A percentile compares a stretch with the other conserved stretches of the same genome.
phyloP scores from a whole-genome alignment of 768 basidiomycete genomes.

The Mycena epipterygia region DNA sequence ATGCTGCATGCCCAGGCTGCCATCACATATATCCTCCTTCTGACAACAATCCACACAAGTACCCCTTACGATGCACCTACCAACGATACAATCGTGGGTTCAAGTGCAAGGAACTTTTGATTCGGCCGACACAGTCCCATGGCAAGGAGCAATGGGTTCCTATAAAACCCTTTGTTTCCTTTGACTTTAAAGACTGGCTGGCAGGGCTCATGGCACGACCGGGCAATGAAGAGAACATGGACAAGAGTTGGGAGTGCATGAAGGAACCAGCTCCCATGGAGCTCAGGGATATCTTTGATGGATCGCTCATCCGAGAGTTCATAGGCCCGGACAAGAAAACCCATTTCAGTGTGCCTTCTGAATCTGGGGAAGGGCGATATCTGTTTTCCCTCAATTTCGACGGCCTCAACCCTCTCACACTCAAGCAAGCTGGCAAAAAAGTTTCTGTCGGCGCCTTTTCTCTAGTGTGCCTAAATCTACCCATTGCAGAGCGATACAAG shows the following conservation, averaged over 20 bases:
- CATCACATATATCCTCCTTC: background rate
- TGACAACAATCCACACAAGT: background rate
- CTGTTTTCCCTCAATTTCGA: slow-evolving; percentile 44
- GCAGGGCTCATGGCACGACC: slow-evolving; percentile 39
- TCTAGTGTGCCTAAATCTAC: slow-evolving; percentile 53
- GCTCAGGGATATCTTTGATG: background rate
- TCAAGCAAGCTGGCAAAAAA: slow-evolving; percentile 42
- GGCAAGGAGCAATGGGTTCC: slow-evolving; percentile 23
- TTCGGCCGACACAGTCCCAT: background rate
- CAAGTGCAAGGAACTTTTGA: background rate
- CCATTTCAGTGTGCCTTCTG: background rate
- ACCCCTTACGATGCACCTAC: background rate
- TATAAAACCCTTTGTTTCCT: slow-evolving; percentile 39
- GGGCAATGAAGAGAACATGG: slow-evolving; percentile 44
- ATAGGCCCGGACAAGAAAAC: background rate
- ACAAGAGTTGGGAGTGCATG: slow-evolving; percentile 34
- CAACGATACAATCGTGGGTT: background rate
- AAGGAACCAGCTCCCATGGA: background rate
- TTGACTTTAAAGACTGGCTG: slow-evolving; percentile 47
- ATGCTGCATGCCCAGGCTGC: background rate
- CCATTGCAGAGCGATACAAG: slow-evolving; percentile 43
- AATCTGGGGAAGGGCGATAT: background rate
- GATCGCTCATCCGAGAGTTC: background rate
- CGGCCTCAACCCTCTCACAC: slow-evolving; percentile 51
- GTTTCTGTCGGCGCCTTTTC: slow-evolving; percentile 48